Evolutionary conservation across 78 protist genomes (phyloP).

Genomic region (Paratrimastix pyriformis): DNA sequence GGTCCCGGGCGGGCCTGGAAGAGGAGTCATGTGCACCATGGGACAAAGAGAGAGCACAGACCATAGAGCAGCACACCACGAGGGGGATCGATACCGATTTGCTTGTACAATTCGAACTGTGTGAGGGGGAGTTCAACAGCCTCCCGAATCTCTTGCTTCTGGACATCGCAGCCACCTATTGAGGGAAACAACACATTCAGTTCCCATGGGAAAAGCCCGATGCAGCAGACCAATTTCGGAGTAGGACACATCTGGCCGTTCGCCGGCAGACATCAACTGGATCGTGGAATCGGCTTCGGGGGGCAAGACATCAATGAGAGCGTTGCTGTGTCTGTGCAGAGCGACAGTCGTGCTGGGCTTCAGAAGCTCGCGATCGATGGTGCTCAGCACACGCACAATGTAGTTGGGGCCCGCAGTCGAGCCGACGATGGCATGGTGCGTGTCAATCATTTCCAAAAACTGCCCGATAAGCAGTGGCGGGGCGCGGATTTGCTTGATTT

Average conservation of each 20-base stretch:
- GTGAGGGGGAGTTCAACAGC: conserved; percentile 99
- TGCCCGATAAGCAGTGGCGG: conserved; percentile 98
- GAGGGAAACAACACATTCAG: conserved; percentile 67
- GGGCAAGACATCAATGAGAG: conserved; percentile 93
- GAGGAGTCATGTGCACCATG: not conserved
- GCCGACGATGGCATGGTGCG: conserved; percentile 73
- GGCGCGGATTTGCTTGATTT: conserved; percentile 91
- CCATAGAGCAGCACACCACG: conserved; percentile 98
- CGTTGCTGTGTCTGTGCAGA: conserved; percentile 79
- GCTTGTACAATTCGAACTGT: conserved; percentile 80
- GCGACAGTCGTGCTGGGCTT: conserved; percentile 97
- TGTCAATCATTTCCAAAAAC: conserved; percentile 95
- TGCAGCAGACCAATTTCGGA: not conserved
- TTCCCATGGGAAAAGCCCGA: conserved; percentile 13
- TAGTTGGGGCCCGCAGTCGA: conserved; percentile 84
- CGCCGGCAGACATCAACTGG: conserved; percentile 62
- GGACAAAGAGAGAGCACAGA: conserved; percentile 28
- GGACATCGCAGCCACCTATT: conserved; percentile 97
- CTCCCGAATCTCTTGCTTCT: conserved; percentile 99
- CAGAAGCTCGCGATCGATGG: conserved; percentile 94
- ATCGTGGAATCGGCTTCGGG: conserved; percentile 95
- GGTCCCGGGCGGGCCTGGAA: conserved; percentile 39
- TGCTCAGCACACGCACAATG: conserved; percentile 89
- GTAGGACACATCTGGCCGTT: conserved; percentile 54
- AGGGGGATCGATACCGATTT: conserved; percentile 99